Evolutionary conservation across 2,329 filamentous ascomycete genomes (phyloP), one percentile per base, ranked within the genome.

Genomic region (Corynespora cassiicola): DNA sequence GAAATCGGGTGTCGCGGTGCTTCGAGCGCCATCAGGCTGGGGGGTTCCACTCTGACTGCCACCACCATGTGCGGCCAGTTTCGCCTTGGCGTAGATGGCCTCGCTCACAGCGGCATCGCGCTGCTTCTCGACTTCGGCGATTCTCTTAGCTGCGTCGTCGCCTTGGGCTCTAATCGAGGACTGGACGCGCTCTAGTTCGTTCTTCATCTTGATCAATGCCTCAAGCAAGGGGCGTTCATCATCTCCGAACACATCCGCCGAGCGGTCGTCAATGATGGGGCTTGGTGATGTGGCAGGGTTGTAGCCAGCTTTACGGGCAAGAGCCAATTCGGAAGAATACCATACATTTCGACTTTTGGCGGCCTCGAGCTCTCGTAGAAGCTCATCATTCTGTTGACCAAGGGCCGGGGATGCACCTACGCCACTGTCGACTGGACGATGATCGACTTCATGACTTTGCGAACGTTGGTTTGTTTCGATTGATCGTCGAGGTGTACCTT

Each of bases 61-160:
- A 17, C 77, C 78, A 23, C 80, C 84, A 48, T 90, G 86, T 6
- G 90, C 91, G 19, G 91, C 91, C 34, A 96, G 75, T 63, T 90
- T 96, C 3, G 95, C 90, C 63, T 95, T 96, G 21, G 91, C 89
- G 68, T 97, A 97, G 1, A 94, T 87, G 1, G 94, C 94, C 71
- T 99, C 95, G 56, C 86, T 88, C 36, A 99, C 85, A n/a, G 94
- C 94, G 25, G 87, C 85, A 69, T 99, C 94, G 33, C 95, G 82
- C 72, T 99, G 94, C 63, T 88, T 91, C 65, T 99, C 94, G 1
- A 95, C 87, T 64, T 96, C 91, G 2, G 92, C 91, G 46, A 99
- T 91, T 46, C 92, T 84, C 66, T 87, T 91, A 0, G 91, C 90
- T 7, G 94, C 91, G 39, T 89, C 75, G 6, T 89, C 77, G 9